Conservation (phyloP, 179 eudicot genomes). For the Pouteria campechiana region DNA sequence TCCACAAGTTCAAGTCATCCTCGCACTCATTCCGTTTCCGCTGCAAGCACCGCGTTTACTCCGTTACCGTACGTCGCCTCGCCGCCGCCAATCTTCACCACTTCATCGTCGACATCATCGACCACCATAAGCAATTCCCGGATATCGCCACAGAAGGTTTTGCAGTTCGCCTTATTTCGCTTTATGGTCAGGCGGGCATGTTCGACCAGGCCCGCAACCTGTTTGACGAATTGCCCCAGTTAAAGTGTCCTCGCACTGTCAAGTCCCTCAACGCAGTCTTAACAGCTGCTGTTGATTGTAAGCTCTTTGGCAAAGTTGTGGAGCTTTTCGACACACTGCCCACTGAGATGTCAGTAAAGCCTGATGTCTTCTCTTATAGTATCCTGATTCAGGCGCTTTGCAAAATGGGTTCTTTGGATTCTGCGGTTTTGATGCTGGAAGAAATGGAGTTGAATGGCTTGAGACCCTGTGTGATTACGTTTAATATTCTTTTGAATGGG, state of each 20-base stretch:
- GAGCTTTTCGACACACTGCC: conserved; percentile 32
- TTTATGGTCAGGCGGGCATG: conserved; percentile 59
- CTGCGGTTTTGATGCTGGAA: conserved; percentile 20
- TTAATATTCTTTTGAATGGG: conserved; percentile 29
- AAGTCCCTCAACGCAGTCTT: conserved; percentile 48
- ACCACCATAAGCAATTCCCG: conserved; percentile 40
- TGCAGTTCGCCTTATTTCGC: conserved; percentile 23
- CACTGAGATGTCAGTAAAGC: conserved; percentile 21
- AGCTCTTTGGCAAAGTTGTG: conserved; percentile 23
- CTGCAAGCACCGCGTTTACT: conserved; percentile 18
- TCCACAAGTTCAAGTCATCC: conserved; percentile 13
- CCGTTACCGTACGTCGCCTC: conserved; percentile 38
- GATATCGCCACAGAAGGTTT: conserved; percentile 40
- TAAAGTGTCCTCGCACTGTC: conserved; percentile 30
- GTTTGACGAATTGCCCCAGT: conserved; percentile 62
- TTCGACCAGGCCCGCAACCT: conserved; percentile 45
- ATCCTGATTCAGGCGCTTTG: conserved; percentile 33
- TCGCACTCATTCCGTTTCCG: conserved; percentile 11
- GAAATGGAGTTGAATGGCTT: conserved; percentile 38
- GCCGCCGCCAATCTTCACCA: conserved; percentile 25
- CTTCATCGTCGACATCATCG: conserved; percentile 45
- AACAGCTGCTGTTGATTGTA: conserved; percentile 30
- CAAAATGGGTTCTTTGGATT: conserved; percentile 33
- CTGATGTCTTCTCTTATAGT: conserved; percentile 40
- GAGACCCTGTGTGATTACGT: conserved; percentile 34